Evolutionary conservation across 2,329 filamentous ascomycete genomes (phyloP), one percentile per base, ranked within the genome.

Genomic region (Calonectria crousiana): DNA sequence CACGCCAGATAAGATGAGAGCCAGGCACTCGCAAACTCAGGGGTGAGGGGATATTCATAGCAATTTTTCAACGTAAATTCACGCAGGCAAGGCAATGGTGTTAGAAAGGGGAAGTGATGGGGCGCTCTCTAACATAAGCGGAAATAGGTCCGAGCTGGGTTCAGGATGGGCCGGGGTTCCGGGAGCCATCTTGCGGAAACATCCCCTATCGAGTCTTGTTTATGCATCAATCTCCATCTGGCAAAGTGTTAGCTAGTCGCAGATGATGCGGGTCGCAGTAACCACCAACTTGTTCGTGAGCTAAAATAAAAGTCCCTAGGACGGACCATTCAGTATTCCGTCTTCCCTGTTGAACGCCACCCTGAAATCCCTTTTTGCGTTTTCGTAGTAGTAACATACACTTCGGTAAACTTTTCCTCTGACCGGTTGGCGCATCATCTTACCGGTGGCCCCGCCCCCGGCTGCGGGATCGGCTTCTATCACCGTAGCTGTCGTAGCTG

Each of bases 401-500:
- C 16, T 20, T 51, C 23, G 30, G 51, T 26, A 36, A 58, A 62
- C n/a, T 30, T 49, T 38, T 65, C 28, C 58, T 60, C 53, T 36
- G 53, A 26, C 70, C 56, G 60, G 41, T 49, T 44, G n/a, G 14
- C 47, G n/a, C 23, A 30, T 58, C 58, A 47, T 23, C 69, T 81
- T 76, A 83, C 65, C 85, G 84, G 65, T 84, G 78, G 66, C 81
- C 81, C 38, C 84, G 84, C 28, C 82, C 82, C 38, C 81, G 83
- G 72, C 84, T 87, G 60, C 84, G 83, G 47, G 86, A 88, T 62
- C 83, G 83, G 69, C 84, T 86, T 58, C 86, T 84, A 75, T 84
- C 84, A 20, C 77, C 79, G 56, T 87, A 82, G 77, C 85, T 85
- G 58, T 82, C 85, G 75, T 89, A 86, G 78, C 88, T 90, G 75